Percentiles rank a stretch among this genome's conserved stretches.
Evolutionary conservation across 108 stramenopile species (phyloP).

Genomic region (Ochromonas danica): DNA sequence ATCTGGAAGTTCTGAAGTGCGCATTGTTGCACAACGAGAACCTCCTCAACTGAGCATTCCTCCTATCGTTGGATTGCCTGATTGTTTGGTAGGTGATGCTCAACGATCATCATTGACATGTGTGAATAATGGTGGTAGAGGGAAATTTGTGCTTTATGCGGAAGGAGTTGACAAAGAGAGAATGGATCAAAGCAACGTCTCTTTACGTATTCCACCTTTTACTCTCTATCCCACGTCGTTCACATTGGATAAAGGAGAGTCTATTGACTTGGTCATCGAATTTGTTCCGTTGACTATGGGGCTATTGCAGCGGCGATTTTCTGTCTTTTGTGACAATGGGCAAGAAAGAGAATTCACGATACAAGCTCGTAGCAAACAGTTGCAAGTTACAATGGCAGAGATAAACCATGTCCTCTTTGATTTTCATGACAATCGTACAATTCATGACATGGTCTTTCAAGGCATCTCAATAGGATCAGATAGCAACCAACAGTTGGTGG

Average conservation of each 20-base stretch:
- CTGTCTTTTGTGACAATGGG: slow-evolving; percentile 20
- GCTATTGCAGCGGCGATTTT: background rate
- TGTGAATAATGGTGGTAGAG: slow-evolving; percentile 20
- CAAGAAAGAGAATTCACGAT: slow-evolving; percentile 18
- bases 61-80: background rate
- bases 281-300: slow-evolving; percentile 29
- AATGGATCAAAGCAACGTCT: too few species aligned
- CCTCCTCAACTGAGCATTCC: slow-evolving; percentile 23
- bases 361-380: background rate
- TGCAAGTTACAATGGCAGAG: background rate
- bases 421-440: background rate
- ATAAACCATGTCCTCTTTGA: slow-evolving; percentile 1
- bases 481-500: background rate
- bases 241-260: background rate
- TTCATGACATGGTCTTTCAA: background rate
- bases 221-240: slow-evolving; percentile 30
- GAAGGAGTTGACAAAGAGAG: background rate
- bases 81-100: slow-evolving; percentile 34
- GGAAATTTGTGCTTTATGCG: background rate
- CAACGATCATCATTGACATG: background rate
- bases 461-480: background rate
- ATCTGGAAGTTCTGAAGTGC: background rate
- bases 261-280: slow-evolving; percentile 11
- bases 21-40: slow-evolving; percentile 1
- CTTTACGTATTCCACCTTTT: slow-evolving; percentile 21